Percentiles rank a stretch among this genome's conserved stretches.
Evolutionary conservation across 805 yeast species (phyloP).

Genomic region (Candida ascalaphidarum): DNA sequence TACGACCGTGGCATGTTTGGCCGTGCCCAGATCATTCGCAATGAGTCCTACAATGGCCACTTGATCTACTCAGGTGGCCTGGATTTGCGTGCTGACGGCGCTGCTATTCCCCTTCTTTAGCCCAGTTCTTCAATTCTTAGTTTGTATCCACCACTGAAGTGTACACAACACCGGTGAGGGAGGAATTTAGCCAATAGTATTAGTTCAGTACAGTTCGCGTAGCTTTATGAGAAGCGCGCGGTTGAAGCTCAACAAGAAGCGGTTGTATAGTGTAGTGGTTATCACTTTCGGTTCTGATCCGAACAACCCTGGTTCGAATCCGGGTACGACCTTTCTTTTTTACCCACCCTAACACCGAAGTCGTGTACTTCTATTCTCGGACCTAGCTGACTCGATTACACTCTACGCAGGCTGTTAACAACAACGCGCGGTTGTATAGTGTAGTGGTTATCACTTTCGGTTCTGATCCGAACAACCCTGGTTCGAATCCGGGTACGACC

Average conservation of each 20-base stretch:
- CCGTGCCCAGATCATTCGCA: conserved; percentile 66
- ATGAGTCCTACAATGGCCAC: conserved; percentile 29
- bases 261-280: conserved; percentile 70
- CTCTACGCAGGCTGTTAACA: too few relatives aligned
- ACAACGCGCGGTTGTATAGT: conserved; percentile 47
- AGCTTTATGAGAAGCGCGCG: too few relatives aligned
- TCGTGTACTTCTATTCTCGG: too few relatives aligned
- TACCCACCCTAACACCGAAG: too few relatives aligned
- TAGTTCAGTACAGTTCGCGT: too few relatives aligned
- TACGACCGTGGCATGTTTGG: conserved; percentile 42
- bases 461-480: conserved; percentile 77
- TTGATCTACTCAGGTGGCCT: conserved; percentile 62
- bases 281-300: conserved; percentile 79
- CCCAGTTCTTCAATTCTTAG: too few relatives aligned
- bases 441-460: conserved; percentile 79
- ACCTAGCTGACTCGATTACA: too few relatives aligned
- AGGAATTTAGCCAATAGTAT: too few relatives aligned
- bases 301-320: conserved; percentile 79
- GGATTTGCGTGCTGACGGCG: conserved; percentile 83
- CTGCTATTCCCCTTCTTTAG: conserved; percentile 55
- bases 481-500: conserved; percentile 84
- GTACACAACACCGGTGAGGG: too few relatives aligned
- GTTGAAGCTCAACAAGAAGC: too few relatives aligned
- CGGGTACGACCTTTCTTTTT: conserved; percentile 62
- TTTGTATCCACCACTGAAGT: too few relatives aligned